Conservation (phyloP, 768 basidiomycete genomes). For the Mrakia frigida region DNA sequence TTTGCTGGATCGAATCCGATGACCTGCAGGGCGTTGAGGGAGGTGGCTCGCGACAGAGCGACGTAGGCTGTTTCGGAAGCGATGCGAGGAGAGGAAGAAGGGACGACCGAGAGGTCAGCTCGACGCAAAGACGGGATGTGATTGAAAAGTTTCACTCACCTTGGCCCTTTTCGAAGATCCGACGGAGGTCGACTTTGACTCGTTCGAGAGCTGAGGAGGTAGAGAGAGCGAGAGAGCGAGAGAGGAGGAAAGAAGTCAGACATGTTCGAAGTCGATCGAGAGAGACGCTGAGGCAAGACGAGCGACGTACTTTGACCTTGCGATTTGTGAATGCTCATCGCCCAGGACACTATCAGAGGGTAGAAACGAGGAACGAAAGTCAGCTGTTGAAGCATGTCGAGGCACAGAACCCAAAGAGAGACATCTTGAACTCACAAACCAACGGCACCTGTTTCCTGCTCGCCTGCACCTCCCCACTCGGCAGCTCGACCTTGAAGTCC, state of each 20-base stretch:
- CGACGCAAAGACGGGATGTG: not conserved
- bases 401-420: not conserved
- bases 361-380: not conserved
- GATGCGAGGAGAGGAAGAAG: slow-evolving; percentile 68
- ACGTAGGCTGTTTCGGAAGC: slow-evolving; percentile 28
- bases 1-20: slow-evolving; percentile 21
- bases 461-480: slow-evolving; percentile 78
- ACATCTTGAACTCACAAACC: not conserved
- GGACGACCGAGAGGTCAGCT: slow-evolving; percentile 35
- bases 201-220: slow-evolving; percentile 58
- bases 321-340: slow-evolving; percentile 91
- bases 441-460: slow-evolving; percentile 66
- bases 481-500: slow-evolving; percentile 77
- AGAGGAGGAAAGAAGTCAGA: not conserved
- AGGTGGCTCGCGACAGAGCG: slow-evolving; percentile 27
- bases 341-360: slow-evolving; percentile 62
- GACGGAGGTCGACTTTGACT: slow-evolving; percentile 87
- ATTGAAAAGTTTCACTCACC: not conserved
- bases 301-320: slow-evolving; percentile 69
- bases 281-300: not conserved
- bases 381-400: slow-evolving; percentile 41
- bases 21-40: slow-evolving; percentile 26
- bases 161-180: slow-evolving; percentile 56
- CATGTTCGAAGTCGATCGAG: too few species aligned
- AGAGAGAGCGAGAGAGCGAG: not conserved